Evolutionary conservation across 176 grass and related monocot genomes (phyloP), one percentile per base, ranked within the genome.

Genomic region (Microstegium vimineum): DNA sequence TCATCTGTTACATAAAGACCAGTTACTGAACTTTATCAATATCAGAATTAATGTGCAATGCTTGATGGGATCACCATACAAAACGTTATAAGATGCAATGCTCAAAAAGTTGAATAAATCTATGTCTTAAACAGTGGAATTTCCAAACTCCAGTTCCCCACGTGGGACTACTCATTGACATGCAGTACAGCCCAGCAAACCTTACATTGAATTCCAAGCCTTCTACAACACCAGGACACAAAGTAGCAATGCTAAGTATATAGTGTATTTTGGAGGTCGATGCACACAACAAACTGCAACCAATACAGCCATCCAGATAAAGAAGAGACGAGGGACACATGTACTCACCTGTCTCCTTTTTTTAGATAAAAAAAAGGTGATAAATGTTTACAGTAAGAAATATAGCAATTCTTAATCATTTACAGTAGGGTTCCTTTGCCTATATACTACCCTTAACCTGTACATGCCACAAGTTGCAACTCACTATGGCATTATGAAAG

Each of bases 1-100:
- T 80, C 84, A 42, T 86, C 84, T 80, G 76, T 57, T 37, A 73
- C 46, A 66, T 54, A 33, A 25, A 66, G 4, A 86, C 16, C 25
- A 27, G 32, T 80, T 25, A 38, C 18, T 74, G 12, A 73, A 80
- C 51, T 73, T 42, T 33, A 52, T 64, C 84, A 12, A 49, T 45
- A 62, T 47, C 37, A 69, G 5, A 85, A 78, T 9, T 20, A 33
- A 69, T 20, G 30, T 34, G 41, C 66, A 34, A 13, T 9, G 4
- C 4, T 49, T 73, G 34, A 62, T 25, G 54, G 45, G 20, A 60
- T 69, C 18, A 23, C 0, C 20, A 33, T 70, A 14, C 17, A 10
- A n/a, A 10, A 73, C 31, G 60, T 46, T 45, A 45, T 34, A 25
- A 43, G 25, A 36, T 16, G 16, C 28, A 41, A 14, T 41, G 22